Base-by-base conservation (phyloP, 1,284 basidiomycete species). In the Chondrostereum purpureum region DNA sequence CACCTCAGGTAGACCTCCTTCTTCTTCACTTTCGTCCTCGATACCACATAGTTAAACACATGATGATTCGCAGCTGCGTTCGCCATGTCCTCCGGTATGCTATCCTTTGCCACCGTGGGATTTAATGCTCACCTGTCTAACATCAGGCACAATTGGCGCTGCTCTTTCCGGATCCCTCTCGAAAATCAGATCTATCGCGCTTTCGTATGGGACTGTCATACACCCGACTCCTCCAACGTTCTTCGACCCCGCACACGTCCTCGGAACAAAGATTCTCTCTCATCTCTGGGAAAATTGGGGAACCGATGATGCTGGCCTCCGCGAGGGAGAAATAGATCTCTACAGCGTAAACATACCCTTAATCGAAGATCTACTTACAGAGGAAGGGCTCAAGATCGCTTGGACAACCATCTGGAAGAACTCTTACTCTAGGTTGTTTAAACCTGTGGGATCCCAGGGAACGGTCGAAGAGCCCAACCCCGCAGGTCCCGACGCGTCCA, bases 111-210 rank as follows among this genome's bases (percentile, higher is more conserved):
- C n/a, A 31, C 8, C 27, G 8, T 31, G 27, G 8, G n/a, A 31
- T 31, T 8, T 31, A n/a, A 31, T n/a, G 27, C 8, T 8, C 27
- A 31, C 27, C n/a, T 31, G 27, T 8, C 70, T 94, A 34, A 91
- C 89, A 0, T 92, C 88, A 16, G 93, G 93, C 0, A 96, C 93
- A 1, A 75, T 96, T 50, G 92, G 92, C 31, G 92, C 91, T 1
- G 49, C 49, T 22, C 40, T 51, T 38, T 46, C 88, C 12, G 80
- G 84, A 1, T 81, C 90, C 1, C 65, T 94, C 39, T 84, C 87
- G 19, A 69, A 75, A 52, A 68, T 72, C 36, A 75, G 86, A 41
- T 73, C 88, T 20, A 87, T 91, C 53, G 83, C 88, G 0, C 59
- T 96, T 21, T 92, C 88, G 0, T 96, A 92, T 60, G 92, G 90